These are phyloP conservation scores for Bonia amplexicaulis DNA, from an alignment of 176 grass and related monocot species.

Conservation along the genomic window DNA sequence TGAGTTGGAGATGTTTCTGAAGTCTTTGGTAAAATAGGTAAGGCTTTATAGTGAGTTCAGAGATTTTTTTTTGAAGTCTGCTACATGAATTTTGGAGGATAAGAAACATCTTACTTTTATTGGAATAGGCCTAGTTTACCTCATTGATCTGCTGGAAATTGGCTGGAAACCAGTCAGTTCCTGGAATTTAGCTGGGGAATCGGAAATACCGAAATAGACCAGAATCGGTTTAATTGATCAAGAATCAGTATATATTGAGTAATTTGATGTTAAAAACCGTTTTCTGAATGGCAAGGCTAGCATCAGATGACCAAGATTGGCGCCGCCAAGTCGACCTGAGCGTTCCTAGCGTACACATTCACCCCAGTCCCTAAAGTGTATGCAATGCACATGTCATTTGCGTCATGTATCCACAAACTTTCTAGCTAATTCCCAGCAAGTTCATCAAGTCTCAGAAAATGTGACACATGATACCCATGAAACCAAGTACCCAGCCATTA, in stretches of 20 bases:
- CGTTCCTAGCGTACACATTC: too few species aligned
- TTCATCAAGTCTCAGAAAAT: not conserved
- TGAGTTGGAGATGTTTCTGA: not conserved
- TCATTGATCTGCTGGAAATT: not conserved
- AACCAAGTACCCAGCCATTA: not conserved
- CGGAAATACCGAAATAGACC: not conserved
- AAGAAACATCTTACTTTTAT: not conserved
- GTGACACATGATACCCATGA: not conserved
- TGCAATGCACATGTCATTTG: too few species aligned
- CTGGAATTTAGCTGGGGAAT: not conserved
- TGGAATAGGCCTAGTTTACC: not conserved
- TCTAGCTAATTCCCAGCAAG: too few species aligned
- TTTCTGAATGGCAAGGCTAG: too few species aligned
- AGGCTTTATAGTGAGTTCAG: not conserved
- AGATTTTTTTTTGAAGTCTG: not conserved
- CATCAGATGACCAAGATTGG: too few species aligned
- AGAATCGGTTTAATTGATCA: not conserved
- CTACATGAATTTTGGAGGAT: not conserved
- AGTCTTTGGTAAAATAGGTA: not conserved
- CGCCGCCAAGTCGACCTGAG: too few species aligned
- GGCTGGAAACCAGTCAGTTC: not conserved
- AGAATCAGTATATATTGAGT: not conserved
- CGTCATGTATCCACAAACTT: too few species aligned
- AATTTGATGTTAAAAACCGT: not conserved
- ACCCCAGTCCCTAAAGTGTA: too few species aligned